A percentile compares a stretch with the other conserved stretches of the same genome.
Conservation (phyloP, 2,329 filamentous ascomycete species). For the Pseudopyricularia cyperi region DNA sequence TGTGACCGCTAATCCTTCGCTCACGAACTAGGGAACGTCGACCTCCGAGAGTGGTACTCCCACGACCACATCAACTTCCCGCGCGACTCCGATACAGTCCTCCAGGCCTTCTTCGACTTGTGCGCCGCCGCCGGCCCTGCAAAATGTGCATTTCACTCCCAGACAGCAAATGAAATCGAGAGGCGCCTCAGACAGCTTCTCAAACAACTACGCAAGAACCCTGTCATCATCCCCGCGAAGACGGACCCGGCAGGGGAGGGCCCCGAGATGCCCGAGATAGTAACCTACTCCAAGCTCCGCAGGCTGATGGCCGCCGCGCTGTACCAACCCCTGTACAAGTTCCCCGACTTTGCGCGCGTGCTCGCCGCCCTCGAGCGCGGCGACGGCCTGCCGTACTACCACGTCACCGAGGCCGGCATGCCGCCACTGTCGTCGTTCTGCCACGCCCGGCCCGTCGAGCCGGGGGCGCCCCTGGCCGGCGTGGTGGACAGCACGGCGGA, state of each 20-base stretch:
- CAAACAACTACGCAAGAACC: constrained; percentile 22
- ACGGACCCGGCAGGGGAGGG: constrained; percentile 12
- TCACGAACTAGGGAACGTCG: constrained; percentile 29
- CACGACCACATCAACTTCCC: constrained; percentile 32
- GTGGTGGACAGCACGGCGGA: constrained; percentile 22
- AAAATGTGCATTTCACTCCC: constrained; percentile 29
- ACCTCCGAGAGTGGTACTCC: constrained; percentile 40
- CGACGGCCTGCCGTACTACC: constrained; percentile 29
- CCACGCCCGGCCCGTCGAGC: constrained; percentile 14
- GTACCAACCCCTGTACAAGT: constrained; percentile 29
- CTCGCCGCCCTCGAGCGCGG: constrained; percentile 28
- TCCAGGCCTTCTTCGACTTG: constrained; percentile 36
- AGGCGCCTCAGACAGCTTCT: constrained; percentile 26
- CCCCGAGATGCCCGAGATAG: constrained; percentile 29
- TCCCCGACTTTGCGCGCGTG: constrained; percentile 26
- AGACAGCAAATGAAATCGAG: constrained; percentile 23
- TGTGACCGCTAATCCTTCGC: too few species aligned
- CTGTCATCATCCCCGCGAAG: constrained; percentile 26
- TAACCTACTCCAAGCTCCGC: constrained; percentile 36
- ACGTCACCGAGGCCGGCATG: constrained; percentile 5
- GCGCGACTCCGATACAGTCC: constrained; percentile 39
- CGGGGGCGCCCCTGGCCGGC: constrained; percentile 15
- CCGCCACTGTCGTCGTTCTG: constrained; percentile 14
- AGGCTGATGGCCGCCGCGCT: constrained; percentile 26
- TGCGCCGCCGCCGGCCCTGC: constrained; percentile 38